A percentile compares a stretch with the other conserved stretches of the same genome.
Evolutionary conservation across 2,329 filamentous ascomycete species (phyloP).

Genomic region (Xylaria sp.): DNA sequence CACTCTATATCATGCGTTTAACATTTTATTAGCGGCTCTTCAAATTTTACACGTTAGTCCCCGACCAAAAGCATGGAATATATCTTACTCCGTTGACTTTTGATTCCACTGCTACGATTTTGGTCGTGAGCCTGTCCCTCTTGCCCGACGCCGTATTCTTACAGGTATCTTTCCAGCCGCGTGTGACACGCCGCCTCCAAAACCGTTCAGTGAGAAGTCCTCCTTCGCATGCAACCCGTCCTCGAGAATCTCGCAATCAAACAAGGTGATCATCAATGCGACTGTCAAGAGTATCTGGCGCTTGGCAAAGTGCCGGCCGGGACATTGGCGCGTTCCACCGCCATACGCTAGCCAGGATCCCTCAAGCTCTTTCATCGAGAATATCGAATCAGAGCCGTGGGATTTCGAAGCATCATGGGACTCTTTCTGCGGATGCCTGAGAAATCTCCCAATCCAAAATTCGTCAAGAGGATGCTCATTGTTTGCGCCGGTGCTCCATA

Average conservation of each 20-base stretch:
- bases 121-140: no score
- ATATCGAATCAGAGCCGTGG: slow-evolving; percentile 31
- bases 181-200: slow-evolving; percentile 46
- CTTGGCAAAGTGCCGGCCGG: slow-evolving; percentile 49
- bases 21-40: no score
- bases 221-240: slow-evolving; percentile 40
- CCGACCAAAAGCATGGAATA: no score
- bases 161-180: slow-evolving; percentile 41
- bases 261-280: slow-evolving; percentile 37
- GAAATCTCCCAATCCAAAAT: slow-evolving; percentile 46
- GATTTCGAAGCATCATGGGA: neutral
- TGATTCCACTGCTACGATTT: no score
- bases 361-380: slow-evolving; percentile 46
- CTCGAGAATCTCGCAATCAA: slow-evolving; percentile 45
- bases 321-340: slow-evolving; percentile 46
- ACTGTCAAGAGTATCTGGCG: slow-evolving; percentile 47
- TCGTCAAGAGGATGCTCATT: slow-evolving; percentile 44
- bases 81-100: no score
- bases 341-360: slow-evolving; percentile 49
- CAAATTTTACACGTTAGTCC: no score
- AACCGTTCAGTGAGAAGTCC: slow-evolving; percentile 46
- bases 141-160: slow-evolving; percentile 36
- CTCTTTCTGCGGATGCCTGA: slow-evolving; percentile 34
- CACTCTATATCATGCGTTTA: no score
- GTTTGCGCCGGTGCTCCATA: slow-evolving; percentile 40